These are phyloP conservation scores for Cordyceps tenuipes DNA, from an alignment of 2,329 filamentous ascomycete species.

Conservation along the genomic window DNA sequence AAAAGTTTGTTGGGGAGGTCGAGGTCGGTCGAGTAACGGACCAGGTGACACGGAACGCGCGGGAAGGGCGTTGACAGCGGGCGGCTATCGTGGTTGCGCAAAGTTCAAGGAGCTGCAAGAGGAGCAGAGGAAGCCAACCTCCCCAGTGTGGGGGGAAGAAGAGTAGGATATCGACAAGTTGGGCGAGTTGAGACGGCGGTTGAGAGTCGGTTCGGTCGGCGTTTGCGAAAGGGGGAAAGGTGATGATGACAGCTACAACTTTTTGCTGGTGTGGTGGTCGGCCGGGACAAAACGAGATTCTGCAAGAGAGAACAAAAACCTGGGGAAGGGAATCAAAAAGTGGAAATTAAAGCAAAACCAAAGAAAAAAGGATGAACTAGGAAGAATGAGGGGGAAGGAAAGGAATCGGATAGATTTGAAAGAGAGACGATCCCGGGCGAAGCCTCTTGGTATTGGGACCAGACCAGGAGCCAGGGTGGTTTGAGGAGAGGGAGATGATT, in stretches of 20 bases:
- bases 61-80: background rate
- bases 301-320: background rate
- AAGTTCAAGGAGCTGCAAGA: background rate
- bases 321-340: conserved; percentile 1
- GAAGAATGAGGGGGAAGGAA: background rate
- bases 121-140: too few relatives aligned
- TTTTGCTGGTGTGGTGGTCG: background rate
- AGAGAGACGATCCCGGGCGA: conserved; percentile 1
- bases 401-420: conserved; percentile 6
- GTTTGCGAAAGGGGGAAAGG: background rate
- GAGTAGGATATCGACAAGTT: too few relatives aligned
- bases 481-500: background rate
- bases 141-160: too few relatives aligned
- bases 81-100: background rate
- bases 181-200: too few relatives aligned
- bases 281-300: background rate
- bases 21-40: background rate
- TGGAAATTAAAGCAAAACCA: background rate
- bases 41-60: background rate
- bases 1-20: background rate
- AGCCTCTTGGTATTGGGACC: background rate
- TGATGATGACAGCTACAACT: background rate
- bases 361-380: background rate
- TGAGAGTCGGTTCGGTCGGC: too few relatives aligned
- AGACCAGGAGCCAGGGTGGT: background rate